phyloP scores from a whole-genome alignment of 2,329 filamentous ascomycete species.

The Aspergillus melleus region DNA sequence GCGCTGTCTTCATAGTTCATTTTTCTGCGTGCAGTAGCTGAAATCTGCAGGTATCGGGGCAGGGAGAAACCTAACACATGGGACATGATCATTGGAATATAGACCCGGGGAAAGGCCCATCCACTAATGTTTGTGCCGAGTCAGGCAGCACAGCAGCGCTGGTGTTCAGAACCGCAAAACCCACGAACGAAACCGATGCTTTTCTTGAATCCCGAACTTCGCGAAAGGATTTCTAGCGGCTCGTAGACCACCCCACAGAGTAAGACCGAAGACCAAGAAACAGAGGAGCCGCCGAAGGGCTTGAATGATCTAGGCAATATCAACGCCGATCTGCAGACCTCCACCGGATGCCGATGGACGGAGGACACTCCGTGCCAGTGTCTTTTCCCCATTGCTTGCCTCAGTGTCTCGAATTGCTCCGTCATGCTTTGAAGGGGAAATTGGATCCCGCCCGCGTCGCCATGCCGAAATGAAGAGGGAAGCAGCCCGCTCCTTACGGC shows the following conservation, averaged over 20 bases:
- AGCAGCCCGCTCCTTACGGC: not conserved
- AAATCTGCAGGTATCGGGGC: too few relatives aligned
- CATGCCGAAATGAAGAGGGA: not conserved
- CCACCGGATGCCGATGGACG: not conserved
- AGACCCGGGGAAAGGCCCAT: not conserved
- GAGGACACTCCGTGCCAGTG: too few relatives aligned
- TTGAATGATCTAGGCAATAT: not conserved
- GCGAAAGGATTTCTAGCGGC: not conserved
- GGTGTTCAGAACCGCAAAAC: too few relatives aligned
- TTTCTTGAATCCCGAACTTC: not conserved
- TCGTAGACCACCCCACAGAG: not conserved
- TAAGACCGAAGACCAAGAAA: not conserved
- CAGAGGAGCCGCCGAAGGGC: not conserved
- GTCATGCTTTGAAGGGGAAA: not conserved
- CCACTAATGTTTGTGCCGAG: too few relatives aligned
- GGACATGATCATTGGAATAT: not conserved
- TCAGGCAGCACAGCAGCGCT: too few relatives aligned
- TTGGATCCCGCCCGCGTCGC: not conserved
- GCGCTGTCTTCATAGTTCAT: too few relatives aligned
- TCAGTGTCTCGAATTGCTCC: too few relatives aligned
- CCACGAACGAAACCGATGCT: too few relatives aligned
- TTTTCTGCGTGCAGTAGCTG: too few relatives aligned
- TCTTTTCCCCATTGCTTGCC: too few relatives aligned
- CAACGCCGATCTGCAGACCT: not conserved
- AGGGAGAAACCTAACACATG: too few relatives aligned